Evolutionary conservation across 23 red algal genomes (phyloP), one percentile per base, ranked within the genome.

Genomic region (Chondrus crispus): DNA sequence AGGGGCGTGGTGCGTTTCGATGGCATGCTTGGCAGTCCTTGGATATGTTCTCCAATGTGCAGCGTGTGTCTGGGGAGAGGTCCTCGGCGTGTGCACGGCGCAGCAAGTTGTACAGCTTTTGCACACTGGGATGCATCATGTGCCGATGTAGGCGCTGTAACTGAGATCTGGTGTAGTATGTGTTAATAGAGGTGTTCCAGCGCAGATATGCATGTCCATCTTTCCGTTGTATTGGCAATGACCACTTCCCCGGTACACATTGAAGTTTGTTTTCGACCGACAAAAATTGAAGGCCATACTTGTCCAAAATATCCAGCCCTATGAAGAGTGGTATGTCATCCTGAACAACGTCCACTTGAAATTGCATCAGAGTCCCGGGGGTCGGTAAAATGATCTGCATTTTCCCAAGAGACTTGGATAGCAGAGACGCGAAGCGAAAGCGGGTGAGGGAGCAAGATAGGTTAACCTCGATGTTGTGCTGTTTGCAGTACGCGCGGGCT

Each of bases 251-350:
- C n/a, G n/a, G n/a, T n/a, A n/a, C n/a, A n/a, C n/a, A n/a, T n/a
- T n/a, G n/a, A n/a, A n/a, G n/a, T n/a, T n/a, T n/a, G n/a, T n/a
- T n/a, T n/a, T n/a, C n/a, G n/a, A n/a, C n/a, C n/a, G n/a, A n/a
- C n/a, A n/a, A n/a, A n/a, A n/a, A n/a, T n/a, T n/a, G 51, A 57
- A 57, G 77, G 45, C 32, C 32, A 20, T 82, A 6, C 54, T 52
- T 28, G 45, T 86, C 55, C 57, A 86, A 8, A 43, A 86, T 49
- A 42, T 86, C 82, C 82, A 86, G 41, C 20, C 82, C 55, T 26
- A 70, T 6, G 19, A 86, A 68, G 37, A 58, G 55, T 29, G 55
- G 82, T 43, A 86, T 52, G 7, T 86, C 37, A 19, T 5, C 57
- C 48, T 66, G 24, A 29, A 86, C 58, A 10, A 86, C 37, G 43